Evolutionary conservation across 1,284 basidiomycete genomes (phyloP).

Genomic region (Apiotrichum montevideense): DNA sequence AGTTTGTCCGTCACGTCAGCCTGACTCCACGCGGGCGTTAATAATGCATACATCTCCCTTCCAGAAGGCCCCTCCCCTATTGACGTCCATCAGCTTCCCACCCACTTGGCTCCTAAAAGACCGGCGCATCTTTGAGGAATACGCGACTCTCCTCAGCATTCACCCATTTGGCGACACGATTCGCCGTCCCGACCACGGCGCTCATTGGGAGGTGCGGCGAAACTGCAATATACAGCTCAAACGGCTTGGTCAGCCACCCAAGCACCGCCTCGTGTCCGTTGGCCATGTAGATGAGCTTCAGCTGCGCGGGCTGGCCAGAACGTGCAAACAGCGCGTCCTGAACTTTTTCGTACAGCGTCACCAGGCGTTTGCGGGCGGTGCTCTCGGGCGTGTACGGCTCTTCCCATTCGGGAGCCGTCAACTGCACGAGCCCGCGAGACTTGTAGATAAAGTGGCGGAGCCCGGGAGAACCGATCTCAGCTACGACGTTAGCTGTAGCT

Average conservation of each 20-base stretch:
- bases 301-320: slow-evolving; percentile 62
- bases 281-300: slow-evolving; percentile 76
- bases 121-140: slow-evolving; percentile 80
- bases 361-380: slow-evolving; percentile 47
- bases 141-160: slow-evolving; percentile 73
- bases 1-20: too few relatives aligned
- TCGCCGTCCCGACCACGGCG: slow-evolving; percentile 77
- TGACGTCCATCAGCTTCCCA: too few relatives aligned
- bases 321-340: slow-evolving; percentile 81
- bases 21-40: too few relatives aligned
- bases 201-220: slow-evolving; percentile 78
- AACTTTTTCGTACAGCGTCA: slow-evolving; percentile 75
- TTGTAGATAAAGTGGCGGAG: slow-evolving; percentile 93
- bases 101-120: slow-evolving; percentile 54
- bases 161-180: slow-evolving; percentile 82
- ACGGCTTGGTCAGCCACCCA: slow-evolving; percentile 75
- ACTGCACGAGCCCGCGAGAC: slow-evolving; percentile 76
- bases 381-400: slow-evolving; percentile 63
- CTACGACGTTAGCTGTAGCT: slow-evolving; percentile 54
- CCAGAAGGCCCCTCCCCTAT: too few relatives aligned
- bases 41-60: too few relatives aligned
- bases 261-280: slow-evolving; percentile 81
- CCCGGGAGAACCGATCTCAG: slow-evolving; percentile 73
- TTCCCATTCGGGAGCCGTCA: slow-evolving; percentile 75
- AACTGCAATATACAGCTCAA: slow-evolving; percentile 81